Evolutionary conservation across 805 yeast genomes (phyloP), one percentile per base, ranked within the genome.

Genomic region (Wickerhamiella alocasiicola): DNA sequence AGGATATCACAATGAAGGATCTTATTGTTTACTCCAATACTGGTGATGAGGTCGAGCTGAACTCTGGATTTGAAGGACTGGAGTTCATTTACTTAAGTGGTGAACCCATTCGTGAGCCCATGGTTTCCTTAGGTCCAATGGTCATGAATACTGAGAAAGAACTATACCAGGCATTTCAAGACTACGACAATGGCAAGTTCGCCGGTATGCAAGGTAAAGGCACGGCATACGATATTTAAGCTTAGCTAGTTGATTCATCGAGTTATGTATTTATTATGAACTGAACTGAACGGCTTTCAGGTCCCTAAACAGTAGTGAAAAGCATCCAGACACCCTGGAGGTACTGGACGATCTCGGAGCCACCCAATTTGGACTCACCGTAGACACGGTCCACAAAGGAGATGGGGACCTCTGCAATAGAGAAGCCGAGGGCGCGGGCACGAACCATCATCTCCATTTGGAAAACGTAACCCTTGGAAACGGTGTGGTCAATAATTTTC

Each of bases 381-480:
- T 79, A 79, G 45, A 79, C 65, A 59, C 88, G 70, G 61, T 79
- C 88, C 30, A 79, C 88, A 53, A 80, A 79, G 46, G 75, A 70
- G 50, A 79, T 79, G 36, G 87, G 87, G 24, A 78, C 85, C 57
- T 79, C 88, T 23, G 80, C 87, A 50, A 79, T 77, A 13, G 72
- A 66, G 62, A 70, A 76, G n/a, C 78, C 78, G 56, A 76, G 62
- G n/a, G 77, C 66, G 55, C 81, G 70, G 30, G 88, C 88, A 50
- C 88, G 72, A 18, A 79, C 88, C 74, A 79, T 77, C 85, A 79
- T 78, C 62, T 79, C 88, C 88, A 79, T 79, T 63, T 79, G 88
- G 72, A 79, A 79, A 31, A 80, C 88, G 52, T 80, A 79, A 39
- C 88, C 88, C 62, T 80, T 79, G 27, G 81, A 74, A 55, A 71